Evolutionary conservation across 2,329 filamentous ascomycete genomes (phyloP).

Genomic region (Colletotrichum scovillei): DNA sequence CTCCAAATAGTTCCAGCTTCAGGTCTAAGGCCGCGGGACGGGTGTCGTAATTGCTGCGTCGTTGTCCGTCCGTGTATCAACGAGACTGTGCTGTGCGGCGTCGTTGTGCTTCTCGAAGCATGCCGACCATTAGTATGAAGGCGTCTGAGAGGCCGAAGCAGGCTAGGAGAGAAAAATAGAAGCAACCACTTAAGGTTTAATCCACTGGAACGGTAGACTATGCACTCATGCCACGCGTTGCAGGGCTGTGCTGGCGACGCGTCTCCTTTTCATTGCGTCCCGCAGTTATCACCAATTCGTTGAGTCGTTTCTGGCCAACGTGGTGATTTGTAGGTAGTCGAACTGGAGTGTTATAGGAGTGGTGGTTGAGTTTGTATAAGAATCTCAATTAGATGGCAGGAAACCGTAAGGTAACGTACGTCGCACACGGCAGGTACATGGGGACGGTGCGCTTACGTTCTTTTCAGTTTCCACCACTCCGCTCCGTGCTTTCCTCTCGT

Average conservation of each 20-base stretch:
- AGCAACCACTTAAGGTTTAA: conserved; percentile 14
- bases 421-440: not conserved
- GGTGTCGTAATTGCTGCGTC: conserved; percentile 8
- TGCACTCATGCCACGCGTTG: conserved; percentile 3
- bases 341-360: not conserved
- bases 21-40: not conserved
- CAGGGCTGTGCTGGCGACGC: conserved; percentile 10
- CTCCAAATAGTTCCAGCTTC: not conserved
- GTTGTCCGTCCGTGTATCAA: not conserved
- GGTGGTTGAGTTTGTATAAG: not conserved
- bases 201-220: conserved; percentile 4
- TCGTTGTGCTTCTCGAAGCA: conserved; percentile 23
- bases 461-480: not conserved
- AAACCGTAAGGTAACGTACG: too few species aligned
- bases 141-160: not conserved
- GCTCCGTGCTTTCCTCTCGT: not conserved
- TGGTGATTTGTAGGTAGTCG: not conserved
- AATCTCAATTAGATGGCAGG: not conserved
- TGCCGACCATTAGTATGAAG: not conserved
- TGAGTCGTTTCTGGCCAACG: not conserved
- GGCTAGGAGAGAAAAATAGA: not conserved
- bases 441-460: not conserved
- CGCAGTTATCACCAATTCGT: not conserved
- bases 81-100: not conserved
- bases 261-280: not conserved